These are phyloP conservation scores for Austroboletus eburneus DNA, from an alignment of 768 basidiomycete genomes.

Conservation along the genomic window DNA sequence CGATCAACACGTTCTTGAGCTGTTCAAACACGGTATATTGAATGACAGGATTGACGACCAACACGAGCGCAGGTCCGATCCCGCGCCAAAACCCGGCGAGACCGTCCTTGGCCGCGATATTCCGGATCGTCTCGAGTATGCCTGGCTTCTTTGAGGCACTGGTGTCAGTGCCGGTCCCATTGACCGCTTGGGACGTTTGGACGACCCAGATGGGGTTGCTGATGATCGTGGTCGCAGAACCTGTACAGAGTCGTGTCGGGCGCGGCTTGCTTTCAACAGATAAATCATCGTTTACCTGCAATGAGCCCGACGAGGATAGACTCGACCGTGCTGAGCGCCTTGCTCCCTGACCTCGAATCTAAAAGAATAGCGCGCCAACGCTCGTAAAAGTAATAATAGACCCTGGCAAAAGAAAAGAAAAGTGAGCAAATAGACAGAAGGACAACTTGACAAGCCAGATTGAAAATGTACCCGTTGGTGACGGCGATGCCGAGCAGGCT, in stretches of 20 bases:
- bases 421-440: background rate
- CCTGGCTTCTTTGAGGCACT: slow-evolving; percentile 65
- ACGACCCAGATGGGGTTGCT: slow-evolving; percentile 98
- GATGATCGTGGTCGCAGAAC: slow-evolving; percentile 82
- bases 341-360: slow-evolving; percentile 50
- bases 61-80: slow-evolving; percentile 86
- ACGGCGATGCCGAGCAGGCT: slow-evolving; percentile 88
- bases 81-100: slow-evolving; percentile 84
- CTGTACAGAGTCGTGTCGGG: slow-evolving; percentile 34
- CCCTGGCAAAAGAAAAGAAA: slow-evolving; percentile 39
- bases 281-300: slow-evolving; percentile 51
- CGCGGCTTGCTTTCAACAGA: background rate
- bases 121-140: slow-evolving; percentile 60
- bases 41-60: slow-evolving; percentile 93
- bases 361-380: slow-evolving; percentile 57
- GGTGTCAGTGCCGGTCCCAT: too few species aligned
- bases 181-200: slow-evolving; percentile 87
- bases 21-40: slow-evolving; percentile 95
- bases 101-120: slow-evolving; percentile 72
- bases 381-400: slow-evolving; percentile 93
- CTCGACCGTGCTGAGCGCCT: slow-evolving; percentile 79
- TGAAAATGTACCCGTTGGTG: slow-evolving; percentile 68
- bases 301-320: slow-evolving; percentile 86
- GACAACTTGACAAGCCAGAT: background rate
- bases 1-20: slow-evolving; percentile 78